phyloP scores from a whole-genome alignment of 805 yeast genomes.

The Starmera quercuum region DNA sequence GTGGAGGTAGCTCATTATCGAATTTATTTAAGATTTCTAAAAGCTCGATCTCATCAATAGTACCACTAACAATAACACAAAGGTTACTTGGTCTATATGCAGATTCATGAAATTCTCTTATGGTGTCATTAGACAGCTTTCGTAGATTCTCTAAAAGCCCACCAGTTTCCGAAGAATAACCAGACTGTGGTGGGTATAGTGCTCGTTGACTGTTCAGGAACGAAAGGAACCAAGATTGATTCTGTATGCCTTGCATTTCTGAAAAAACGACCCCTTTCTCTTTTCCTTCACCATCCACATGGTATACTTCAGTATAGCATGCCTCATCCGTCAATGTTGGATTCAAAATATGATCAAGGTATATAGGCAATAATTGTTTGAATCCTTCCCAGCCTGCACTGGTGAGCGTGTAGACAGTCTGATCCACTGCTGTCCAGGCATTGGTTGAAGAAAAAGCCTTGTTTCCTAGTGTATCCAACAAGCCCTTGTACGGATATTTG shows the following conservation, averaged over 20 bases:
- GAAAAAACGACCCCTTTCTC: conserved; percentile 96
- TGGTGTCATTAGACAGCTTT: conserved; percentile 61
- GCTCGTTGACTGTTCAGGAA: conserved; percentile 53
- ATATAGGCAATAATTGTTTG: conserved; percentile 73
- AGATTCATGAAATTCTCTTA: conserved; percentile 63
- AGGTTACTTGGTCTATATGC: conserved; percentile 79
- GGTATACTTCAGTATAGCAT: conserved; percentile 90
- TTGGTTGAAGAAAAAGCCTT: conserved; percentile 79
- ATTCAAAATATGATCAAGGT: conserved; percentile 75
- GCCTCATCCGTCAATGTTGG: conserved; percentile 89
- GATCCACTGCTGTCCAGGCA: conserved; percentile 97
- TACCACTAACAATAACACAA: conserved; percentile 78
- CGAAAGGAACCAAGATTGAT: conserved; percentile 62
- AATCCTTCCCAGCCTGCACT: conserved; percentile 98
- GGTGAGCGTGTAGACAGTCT: conserved; percentile 84
- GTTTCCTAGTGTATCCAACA: conserved; percentile 81
- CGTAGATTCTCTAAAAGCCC: conserved; percentile 78
- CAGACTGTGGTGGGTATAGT: conserved; percentile 52
- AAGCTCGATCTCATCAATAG: conserved; percentile 70
- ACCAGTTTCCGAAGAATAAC: conserved; percentile 91
- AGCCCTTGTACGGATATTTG: conserved; percentile 84
- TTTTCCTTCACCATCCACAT: conserved; percentile 81
- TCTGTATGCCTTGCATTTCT: conserved; percentile 93
- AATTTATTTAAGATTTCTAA: conserved; percentile 50
- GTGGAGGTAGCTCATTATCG: conserved; percentile 46